Base-by-base conservation (phyloP, 2,329 filamentous ascomycete genomes). In the Setomelanomma holmii region DNA sequence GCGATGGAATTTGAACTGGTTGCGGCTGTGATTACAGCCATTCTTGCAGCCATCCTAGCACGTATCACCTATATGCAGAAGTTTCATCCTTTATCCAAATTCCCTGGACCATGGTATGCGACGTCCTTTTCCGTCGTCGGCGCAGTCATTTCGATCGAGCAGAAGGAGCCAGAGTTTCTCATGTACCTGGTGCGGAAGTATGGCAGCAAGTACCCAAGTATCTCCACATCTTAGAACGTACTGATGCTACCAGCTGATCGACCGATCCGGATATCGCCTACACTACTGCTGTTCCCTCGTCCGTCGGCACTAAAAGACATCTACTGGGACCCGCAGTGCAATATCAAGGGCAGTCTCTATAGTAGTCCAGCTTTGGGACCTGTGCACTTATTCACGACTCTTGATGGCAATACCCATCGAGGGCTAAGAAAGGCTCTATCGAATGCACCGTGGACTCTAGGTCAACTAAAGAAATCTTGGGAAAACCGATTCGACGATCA, bases 41-140 rank as follows among this genome's bases (percentile, higher is more conserved):
- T 59, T 19, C 39, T 52, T 11, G 45, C 44, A 34, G 47, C 59
- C 10, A 4, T 63, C 5, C 12, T 64, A 4, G 51, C 41, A n/a
- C 55, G 64, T 8, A 54, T 67, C 20, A 44, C 77, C 38, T 75
- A 78, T 58, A 68, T 65, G 55, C 69, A 75, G 23, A 78, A 67
- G 52, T 69, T 80, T 27, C 75, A 79, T 43, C 78, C 78, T 5
- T 64, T 80, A 0, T 60, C 72, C 8, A 71, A 71, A 33, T 78
- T 74, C 49, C 78, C 75, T 2, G 79, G 78, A 12, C 78, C 79
- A n/a, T 75, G 67, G 58, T 66, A 74, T 39, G 63, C 65, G 33
- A 68, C 71, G 10, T 71, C 73, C 1, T 73, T 72, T 45, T 73
- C 73, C 8, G 5, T 76, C 6, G 56, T 63, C 20, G 45, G 60